These are phyloP conservation scores for Saturnispora galanensis DNA, from an alignment of 805 yeast species.

Conservation along the genomic window DNA sequence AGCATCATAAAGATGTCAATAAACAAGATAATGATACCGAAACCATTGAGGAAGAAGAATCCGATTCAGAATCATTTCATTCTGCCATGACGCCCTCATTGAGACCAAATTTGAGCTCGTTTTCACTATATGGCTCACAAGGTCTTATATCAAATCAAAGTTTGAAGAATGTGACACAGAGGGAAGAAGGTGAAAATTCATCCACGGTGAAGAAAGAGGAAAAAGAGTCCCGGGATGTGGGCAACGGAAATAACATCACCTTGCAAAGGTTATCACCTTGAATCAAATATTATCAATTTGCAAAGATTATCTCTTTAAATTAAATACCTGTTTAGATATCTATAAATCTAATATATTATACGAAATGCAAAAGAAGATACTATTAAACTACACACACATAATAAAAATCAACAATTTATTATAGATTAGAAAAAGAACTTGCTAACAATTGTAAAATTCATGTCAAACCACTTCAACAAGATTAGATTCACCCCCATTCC, in stretches of 20 bases:
- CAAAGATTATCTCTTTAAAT: not conserved
- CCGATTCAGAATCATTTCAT: slow-evolving; percentile 6
- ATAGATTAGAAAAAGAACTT: not conserved
- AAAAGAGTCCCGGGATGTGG: not conserved
- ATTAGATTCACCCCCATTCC: not conserved
- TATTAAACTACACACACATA: not conserved
- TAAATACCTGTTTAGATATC: no score
- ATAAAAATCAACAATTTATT: not conserved
- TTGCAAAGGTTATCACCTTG: slow-evolving; percentile 6
- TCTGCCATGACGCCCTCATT: slow-evolving; percentile 4
- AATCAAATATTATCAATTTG: not conserved
- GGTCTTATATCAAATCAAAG: slow-evolving; percentile 5
- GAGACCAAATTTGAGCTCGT: slow-evolving; percentile 12
- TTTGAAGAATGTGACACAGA: not conserved
- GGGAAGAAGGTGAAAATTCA: no score
- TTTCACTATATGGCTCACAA: slow-evolving; percentile 14
- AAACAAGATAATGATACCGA: not conserved
- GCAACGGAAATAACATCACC: slow-evolving; percentile 12
- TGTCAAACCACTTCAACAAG: slow-evolving; percentile 1
- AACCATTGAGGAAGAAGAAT: not conserved
- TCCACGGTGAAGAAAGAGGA: not conserved
- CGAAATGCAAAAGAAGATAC: no score
- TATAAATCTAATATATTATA: no score
- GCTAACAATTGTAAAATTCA: not conserved
- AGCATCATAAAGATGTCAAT: no score